phyloP scores from a whole-genome alignment of 2,329 filamentous ascomycete species.

The Fusarium miscanthi region DNA sequence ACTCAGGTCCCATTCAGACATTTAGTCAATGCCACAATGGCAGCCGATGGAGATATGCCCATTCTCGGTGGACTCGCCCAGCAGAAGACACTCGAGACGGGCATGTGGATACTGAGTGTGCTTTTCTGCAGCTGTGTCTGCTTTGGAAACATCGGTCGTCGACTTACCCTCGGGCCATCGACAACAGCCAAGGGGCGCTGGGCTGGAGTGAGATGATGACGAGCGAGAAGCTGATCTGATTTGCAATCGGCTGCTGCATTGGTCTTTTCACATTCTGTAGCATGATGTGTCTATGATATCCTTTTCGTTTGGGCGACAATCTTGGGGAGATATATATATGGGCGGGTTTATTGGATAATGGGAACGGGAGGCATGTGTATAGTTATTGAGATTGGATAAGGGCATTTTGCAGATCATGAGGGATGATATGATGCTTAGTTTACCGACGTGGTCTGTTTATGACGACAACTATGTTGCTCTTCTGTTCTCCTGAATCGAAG shows the following conservation, averaged over 20 bases:
- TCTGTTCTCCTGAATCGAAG: background rate
- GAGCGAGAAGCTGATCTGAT: background rate
- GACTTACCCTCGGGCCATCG: conserved; percentile 70
- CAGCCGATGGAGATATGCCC: conserved; percentile 24
- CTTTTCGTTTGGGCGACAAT: background rate
- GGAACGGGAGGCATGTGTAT: background rate
- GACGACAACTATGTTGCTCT: background rate
- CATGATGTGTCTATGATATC: conserved; percentile 17
- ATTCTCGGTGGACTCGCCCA: conserved; percentile 64
- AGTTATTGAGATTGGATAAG: conserved; percentile 14
- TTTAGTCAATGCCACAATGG: conserved; percentile 23
- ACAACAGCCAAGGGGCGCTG: conserved; percentile 57
- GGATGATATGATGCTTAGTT: background rate
- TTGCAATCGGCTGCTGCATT: background rate
- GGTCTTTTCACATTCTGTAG: background rate
- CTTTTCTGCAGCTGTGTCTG: conserved; percentile 95
- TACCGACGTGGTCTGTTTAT: conserved; percentile 16
- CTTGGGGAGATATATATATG: background rate
- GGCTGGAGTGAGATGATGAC: conserved; percentile 54
- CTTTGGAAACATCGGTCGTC: conserved; percentile 93
- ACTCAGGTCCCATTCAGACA: conserved; percentile 51
- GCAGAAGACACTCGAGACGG: conserved; percentile 74
- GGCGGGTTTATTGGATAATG: background rate
- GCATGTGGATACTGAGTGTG: conserved; percentile 92
- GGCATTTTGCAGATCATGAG: conserved; percentile 2